Percentiles rank a stretch among this genome's conserved stretches.
Conservation (phyloP, 768 basidiomycete genomes). For the Tricholoma sp. region DNA sequence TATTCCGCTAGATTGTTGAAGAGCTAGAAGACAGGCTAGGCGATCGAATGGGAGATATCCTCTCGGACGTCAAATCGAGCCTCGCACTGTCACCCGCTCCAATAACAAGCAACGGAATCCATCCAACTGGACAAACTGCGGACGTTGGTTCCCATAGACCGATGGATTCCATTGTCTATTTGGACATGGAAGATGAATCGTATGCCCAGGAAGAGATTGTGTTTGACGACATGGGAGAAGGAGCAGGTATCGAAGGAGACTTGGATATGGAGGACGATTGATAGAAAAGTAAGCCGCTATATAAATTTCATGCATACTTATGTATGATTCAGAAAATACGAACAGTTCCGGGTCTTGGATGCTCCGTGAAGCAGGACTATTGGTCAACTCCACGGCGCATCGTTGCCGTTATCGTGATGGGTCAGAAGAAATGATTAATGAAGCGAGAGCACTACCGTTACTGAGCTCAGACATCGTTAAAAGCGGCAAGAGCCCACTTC, state of each 20-base stretch:
- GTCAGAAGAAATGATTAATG: too few species aligned
- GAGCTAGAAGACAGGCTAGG: slow-evolving; percentile 83
- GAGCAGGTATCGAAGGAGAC: slow-evolving; percentile 64
- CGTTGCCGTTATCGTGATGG: too few species aligned
- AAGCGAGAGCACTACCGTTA: too few species aligned
- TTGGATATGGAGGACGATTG: slow-evolving; percentile 42
- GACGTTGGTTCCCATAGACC: neutral
- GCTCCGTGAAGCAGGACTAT: neutral
- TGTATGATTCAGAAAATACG: neutral
- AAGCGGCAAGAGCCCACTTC: too few species aligned
- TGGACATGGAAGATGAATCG: slow-evolving; percentile 22
- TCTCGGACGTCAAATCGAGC: slow-evolving; percentile 49
- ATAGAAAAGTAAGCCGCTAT: neutral
- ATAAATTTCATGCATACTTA: neutral
- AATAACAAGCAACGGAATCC: slow-evolving; percentile 4
- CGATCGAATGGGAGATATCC: slow-evolving; percentile 61
- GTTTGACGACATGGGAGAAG: slow-evolving; percentile 65
- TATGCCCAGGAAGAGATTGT: slow-evolving; percentile 40
- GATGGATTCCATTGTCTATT: neutral
- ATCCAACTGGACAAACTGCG: neutral
- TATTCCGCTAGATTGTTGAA: slow-evolving; percentile 68
- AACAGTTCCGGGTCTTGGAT: neutral
- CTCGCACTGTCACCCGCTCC: slow-evolving; percentile 10
- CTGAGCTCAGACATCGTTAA: too few species aligned
- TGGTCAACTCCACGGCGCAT: too few species aligned